phyloP scores from a whole-genome alignment of 345 rosid genomes.

The Melaleuca quinquenervia region DNA sequence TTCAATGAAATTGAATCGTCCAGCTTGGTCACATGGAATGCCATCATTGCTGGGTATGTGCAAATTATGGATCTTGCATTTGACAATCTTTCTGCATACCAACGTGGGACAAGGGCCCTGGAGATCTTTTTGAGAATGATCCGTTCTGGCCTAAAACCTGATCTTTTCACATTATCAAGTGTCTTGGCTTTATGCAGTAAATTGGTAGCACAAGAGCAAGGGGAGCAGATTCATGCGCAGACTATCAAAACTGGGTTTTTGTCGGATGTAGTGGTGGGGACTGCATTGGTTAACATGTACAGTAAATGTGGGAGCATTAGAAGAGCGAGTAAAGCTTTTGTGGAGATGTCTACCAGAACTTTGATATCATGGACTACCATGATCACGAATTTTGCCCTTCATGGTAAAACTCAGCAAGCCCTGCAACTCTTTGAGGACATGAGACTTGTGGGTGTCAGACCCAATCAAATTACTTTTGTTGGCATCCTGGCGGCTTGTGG shows the following conservation, averaged over 20 bases:
- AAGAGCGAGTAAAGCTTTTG: constrained; percentile 33
- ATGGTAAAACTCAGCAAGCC: constrained; percentile 29
- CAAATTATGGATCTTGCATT: constrained; percentile 32
- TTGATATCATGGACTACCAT: constrained; percentile 54
- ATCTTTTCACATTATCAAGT: constrained; percentile 46
- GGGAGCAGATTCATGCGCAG: constrained; percentile 50
- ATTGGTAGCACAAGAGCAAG: constrained; percentile 30
- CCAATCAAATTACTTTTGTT: constrained; percentile 46
- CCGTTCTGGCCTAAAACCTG: constrained; percentile 26
- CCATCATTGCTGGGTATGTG: constrained; percentile 47
- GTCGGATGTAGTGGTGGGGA: constrained; percentile 37
- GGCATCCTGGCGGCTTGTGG: constrained; percentile 53
- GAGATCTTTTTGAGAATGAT: constrained; percentile 19
- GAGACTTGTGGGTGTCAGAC: constrained; percentile 35
- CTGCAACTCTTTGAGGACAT: constrained; percentile 54
- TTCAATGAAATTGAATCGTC: constrained; percentile 13
- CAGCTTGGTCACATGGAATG: constrained; percentile 48
- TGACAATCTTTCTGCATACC: constrained; percentile 22
- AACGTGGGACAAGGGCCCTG: constrained; percentile 34
- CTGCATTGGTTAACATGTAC: constrained; percentile 48
- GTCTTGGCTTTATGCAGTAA: constrained; percentile 30
- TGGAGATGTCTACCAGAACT: constrained; percentile 40
- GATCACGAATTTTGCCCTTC: constrained; percentile 35
- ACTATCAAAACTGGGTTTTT: constrained; percentile 29
- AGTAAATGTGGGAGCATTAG: constrained; percentile 43